phyloP scores from a whole-genome alignment of 2,329 filamentous ascomycete genomes.

The Xylariaceae sp. region DNA sequence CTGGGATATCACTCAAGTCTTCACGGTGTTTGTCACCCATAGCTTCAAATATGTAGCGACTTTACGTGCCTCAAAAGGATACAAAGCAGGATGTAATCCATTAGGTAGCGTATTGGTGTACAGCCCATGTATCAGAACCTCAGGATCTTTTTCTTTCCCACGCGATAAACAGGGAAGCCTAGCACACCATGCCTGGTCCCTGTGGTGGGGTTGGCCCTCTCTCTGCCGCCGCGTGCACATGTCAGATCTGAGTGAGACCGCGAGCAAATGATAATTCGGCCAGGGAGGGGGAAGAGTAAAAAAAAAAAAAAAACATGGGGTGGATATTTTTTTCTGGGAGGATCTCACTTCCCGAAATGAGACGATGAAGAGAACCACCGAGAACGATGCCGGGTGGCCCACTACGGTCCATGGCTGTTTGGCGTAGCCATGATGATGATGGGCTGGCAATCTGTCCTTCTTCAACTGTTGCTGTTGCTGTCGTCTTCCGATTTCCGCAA shows the following conservation, averaged over 20 bases:
- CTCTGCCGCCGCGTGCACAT: slow-evolving; percentile 1
- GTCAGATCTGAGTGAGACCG: slow-evolving; percentile 21
- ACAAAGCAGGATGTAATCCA: no score
- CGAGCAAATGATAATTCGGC: slow-evolving; percentile 20
- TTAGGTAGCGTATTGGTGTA: no score
- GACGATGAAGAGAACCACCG: slow-evolving; percentile 23
- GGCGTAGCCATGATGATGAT: slow-evolving; percentile 8
- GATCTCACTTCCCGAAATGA: slow-evolving; percentile 23
- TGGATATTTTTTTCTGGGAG: slow-evolving; percentile 5
- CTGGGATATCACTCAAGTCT: no score
- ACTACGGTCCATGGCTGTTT: slow-evolving; percentile 8
- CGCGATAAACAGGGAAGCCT: slow-evolving; percentile 9
- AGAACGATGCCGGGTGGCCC: slow-evolving; percentile 21
- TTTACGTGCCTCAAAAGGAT: no score
- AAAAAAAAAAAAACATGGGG: slow-evolving; percentile 17
- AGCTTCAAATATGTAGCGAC: no score
- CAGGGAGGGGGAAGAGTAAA: not conserved
- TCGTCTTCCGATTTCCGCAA: not conserved
- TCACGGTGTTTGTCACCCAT: no score
- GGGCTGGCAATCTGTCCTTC: not conserved
- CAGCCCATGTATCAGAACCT: no score
- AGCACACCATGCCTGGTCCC: slow-evolving; percentile 6
- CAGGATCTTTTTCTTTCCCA: not conserved
- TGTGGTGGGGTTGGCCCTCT: slow-evolving; percentile 13
- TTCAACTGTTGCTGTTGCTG: not conserved